Evolutionary conservation across 805 yeast genomes (phyloP).

Genomic region (Saccharomycopsis sp.): DNA sequence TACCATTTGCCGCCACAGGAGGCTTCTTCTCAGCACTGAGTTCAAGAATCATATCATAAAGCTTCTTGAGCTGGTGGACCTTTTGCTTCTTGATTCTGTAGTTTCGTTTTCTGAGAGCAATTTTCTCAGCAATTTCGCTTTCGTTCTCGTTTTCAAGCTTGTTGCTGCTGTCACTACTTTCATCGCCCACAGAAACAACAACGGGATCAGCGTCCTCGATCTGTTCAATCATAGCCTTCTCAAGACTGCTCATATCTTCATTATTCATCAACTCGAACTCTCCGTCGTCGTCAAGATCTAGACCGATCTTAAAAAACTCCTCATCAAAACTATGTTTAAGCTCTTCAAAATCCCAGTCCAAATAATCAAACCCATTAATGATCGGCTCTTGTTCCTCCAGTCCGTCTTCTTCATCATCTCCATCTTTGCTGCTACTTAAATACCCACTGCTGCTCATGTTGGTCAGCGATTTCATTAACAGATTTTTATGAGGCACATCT

Average conservation of each 20-base stretch:
- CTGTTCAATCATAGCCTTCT: slow-evolving; percentile 7
- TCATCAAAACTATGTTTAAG: not conserved
- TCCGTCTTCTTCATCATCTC: not conserved
- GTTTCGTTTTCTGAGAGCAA: slow-evolving; percentile 7
- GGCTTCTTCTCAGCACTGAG: slow-evolving; percentile 25
- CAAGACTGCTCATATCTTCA: slow-evolving; percentile 9
- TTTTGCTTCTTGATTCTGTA: not conserved
- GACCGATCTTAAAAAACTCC: slow-evolving; percentile 11
- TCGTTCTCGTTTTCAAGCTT: not conserved
- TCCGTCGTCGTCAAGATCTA: slow-evolving; percentile 5
- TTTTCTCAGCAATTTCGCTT: not conserved
- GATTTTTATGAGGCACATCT: not conserved
- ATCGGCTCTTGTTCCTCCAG: not conserved
- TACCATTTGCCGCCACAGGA: slow-evolving; percentile 25
- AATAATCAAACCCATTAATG: slow-evolving; percentile 39
- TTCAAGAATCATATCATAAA: slow-evolving; percentile 14
- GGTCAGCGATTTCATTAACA: not conserved
- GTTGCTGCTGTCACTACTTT: not conserved
- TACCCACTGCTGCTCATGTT: not conserved
- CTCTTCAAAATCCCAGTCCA: slow-evolving; percentile 30
- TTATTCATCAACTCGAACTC: slow-evolving; percentile 6
- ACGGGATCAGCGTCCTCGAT: slow-evolving; percentile 9
- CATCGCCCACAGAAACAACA: not conserved
- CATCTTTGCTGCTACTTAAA: not conserved
- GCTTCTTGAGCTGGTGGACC: not conserved